phyloP scores from a whole-genome alignment of 2,329 filamentous ascomycete genomes.

The Myriosclerotinia duriaeana region DNA sequence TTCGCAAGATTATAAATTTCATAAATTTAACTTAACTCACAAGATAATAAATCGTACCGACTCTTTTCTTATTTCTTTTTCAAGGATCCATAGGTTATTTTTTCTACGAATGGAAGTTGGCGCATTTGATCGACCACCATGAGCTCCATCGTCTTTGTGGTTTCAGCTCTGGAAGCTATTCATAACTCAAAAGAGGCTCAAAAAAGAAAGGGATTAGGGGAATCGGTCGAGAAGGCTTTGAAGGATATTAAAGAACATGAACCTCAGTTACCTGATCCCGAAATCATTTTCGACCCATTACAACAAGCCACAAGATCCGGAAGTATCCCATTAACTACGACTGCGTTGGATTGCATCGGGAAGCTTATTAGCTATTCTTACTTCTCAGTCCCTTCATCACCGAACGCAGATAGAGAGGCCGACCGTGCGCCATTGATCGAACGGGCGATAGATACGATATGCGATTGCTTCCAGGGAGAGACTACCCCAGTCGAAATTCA shows the following conservation, averaged over 20 bases:
- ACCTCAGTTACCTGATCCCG: slow-evolving; percentile 78
- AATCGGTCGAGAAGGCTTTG: slow-evolving; percentile 78
- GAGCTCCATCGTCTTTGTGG: slow-evolving; percentile 94
- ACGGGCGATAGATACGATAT: slow-evolving; percentile 97
- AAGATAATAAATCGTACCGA: not conserved
- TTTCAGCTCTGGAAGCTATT: slow-evolving; percentile 89
- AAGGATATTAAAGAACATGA: slow-evolving; percentile 84
- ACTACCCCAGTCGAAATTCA: slow-evolving; percentile 89
- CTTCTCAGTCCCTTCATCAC: slow-evolving; percentile 71
- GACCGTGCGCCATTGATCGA: slow-evolving; percentile 78
- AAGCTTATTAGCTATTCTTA: slow-evolving; percentile 99
- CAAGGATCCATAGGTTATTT: not conserved
- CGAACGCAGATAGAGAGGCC: slow-evolving; percentile 43
- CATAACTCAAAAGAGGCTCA: slow-evolving; percentile 87
- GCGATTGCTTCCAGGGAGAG: slow-evolving; percentile 97
- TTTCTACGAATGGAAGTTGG: slow-evolving; percentile 36
- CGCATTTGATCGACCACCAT: slow-evolving; percentile 54
- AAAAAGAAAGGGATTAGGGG: slow-evolving; percentile 79
- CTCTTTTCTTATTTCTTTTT: not conserved
- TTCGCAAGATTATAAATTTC: slow-evolving; percentile 6
- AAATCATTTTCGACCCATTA: slow-evolving; percentile 86
- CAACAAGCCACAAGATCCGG: slow-evolving; percentile 85
- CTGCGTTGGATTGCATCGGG: slow-evolving; percentile 94
- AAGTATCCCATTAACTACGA: slow-evolving; percentile 82
- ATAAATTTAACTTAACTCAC: not conserved